Evolutionary conservation across 257 asterid genomes (phyloP).

Genomic region (Jaltomata sinuosa): DNA sequence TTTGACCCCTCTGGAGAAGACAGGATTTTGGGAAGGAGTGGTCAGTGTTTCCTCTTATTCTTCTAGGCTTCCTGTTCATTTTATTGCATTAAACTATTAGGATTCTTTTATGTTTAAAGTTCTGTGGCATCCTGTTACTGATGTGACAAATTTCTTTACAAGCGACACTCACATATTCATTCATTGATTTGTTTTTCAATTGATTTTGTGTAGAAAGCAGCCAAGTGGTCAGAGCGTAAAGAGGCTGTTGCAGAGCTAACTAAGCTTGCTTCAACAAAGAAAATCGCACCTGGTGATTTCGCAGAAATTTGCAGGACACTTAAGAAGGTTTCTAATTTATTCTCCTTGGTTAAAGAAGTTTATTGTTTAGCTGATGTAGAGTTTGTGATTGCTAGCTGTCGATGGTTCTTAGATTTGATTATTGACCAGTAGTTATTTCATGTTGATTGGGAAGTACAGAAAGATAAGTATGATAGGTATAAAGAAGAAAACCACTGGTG

Average conservation of each 20-base stretch:
- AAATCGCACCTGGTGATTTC: constrained; percentile 97
- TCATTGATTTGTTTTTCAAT: constrained; percentile 13
- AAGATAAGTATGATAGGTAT: not conserved
- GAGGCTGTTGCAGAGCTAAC: constrained; percentile 96
- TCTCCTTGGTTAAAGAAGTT: not conserved
- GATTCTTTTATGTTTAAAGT: not conserved
- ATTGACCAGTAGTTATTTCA: not conserved
- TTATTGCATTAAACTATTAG: not conserved
- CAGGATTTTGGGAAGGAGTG: constrained; percentile 99
- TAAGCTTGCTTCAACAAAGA: constrained; percentile 91
- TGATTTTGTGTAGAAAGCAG: constrained; percentile 61
- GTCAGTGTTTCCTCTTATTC: constrained; percentile 34
- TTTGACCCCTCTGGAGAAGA: constrained; percentile 88
- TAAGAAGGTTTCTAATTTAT: constrained; percentile 53
- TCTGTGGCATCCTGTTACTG: not conserved
- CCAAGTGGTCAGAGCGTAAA: constrained; percentile 97
- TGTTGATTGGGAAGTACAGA: not conserved
- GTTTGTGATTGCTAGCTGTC: not conserved
- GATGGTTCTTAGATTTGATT: not conserved
- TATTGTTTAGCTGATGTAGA: not conserved
- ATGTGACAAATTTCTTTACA: not conserved
- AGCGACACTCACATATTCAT: not conserved
- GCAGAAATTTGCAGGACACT: constrained; percentile 88
- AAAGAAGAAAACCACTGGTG: not conserved
- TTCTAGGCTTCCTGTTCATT: not conserved